Evolutionary conservation across 345 rosid genomes (phyloP).

Genomic region (Populus euphratica): DNA sequence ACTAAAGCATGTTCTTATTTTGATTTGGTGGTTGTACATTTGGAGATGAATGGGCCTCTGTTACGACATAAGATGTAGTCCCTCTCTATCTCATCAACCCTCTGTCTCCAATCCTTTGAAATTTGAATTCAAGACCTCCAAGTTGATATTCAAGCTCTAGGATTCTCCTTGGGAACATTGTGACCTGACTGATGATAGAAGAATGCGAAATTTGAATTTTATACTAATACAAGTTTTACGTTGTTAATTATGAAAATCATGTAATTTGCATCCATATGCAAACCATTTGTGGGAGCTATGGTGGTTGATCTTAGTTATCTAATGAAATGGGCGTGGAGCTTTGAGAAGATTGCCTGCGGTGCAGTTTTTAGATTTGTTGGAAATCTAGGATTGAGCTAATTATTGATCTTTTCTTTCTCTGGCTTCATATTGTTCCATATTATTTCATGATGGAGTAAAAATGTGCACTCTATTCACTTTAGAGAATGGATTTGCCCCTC

Average conservation of each 20-base stretch:
- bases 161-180: not conserved
- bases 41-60: not conserved
- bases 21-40: not conserved
- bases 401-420: not conserved
- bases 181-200: not conserved
- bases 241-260: not conserved
- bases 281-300: not conserved
- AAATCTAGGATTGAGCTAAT: not conserved
- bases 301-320: not conserved
- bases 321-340: not conserved
- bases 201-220: not conserved
- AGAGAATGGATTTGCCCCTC: not conserved
- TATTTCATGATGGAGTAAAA: not conserved
- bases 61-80: not conserved
- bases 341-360: not conserved
- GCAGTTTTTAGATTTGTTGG: not conserved
- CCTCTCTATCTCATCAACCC: not conserved
- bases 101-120: not conserved
- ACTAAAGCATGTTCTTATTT: not conserved
- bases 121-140: not conserved
- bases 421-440: not conserved
- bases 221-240: not conserved
- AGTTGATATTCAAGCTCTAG: not conserved
- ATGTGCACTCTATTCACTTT: not conserved
- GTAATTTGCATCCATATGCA: not conserved